Base-by-base conservation (phyloP, 257 asterid genomes). In the Solanum medicagineum region DNA sequence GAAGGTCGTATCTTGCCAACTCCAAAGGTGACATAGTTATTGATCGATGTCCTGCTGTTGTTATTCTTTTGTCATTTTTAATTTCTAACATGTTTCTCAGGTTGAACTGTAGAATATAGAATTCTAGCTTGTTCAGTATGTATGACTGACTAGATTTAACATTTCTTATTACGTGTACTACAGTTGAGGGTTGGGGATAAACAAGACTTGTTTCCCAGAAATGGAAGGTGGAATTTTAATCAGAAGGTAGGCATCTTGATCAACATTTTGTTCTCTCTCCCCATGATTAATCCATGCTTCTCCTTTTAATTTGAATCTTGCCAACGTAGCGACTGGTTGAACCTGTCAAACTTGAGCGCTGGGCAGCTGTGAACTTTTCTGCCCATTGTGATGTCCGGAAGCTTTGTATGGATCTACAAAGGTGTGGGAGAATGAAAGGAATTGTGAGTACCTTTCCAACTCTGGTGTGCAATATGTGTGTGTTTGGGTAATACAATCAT, bases 181-280 rank as follows among this genome's bases (percentile, higher is more conserved):
- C 89, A 94, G 97, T 81, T 94, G 88, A 90, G 56, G 85, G 92
- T 90, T 5, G 98, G 98, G 10, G 88, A 80, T 10, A 90, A 89
- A 8, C 93, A 88, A 47, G 89, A 87, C 51, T 85, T 91, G 59
- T 45, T 86, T 51, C 95, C 96, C 4, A 88, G 90, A 6, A 90
- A 87, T 42, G 98, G 97, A 19, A 87, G 91, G 22, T 94, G 98
- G 98, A 94, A 94, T 84, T 92, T 94, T 83, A 94, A 94, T 57
- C 87, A 89, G 42, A 93, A 92, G 96, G 98, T 93, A 89, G 62
- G 51, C 5, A 45, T 4, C 53, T 19, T 63, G 83, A 62, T 80
- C 85, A 54, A 19, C 13, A 47, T 49, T 53, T 22, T 49, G 17
- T 62, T 36, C 54, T 81, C 68, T 62, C 45, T 42, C 51, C 13